Base-by-base conservation (phyloP, 352 stramenopile species). In the Pythium brachiatum region DNA sequence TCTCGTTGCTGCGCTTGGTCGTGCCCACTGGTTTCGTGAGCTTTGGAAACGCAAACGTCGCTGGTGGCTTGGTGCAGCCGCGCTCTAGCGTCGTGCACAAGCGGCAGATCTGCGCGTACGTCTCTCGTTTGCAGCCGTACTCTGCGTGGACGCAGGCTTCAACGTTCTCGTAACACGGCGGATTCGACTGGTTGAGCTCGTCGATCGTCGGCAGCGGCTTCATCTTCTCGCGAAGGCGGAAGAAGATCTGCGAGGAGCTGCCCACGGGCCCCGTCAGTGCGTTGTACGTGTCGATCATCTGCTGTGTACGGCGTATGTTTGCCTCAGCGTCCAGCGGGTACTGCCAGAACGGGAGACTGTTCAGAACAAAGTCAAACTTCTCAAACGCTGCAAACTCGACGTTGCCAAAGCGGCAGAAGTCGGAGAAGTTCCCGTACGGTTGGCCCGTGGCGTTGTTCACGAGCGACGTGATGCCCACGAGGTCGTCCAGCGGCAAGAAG, bases 391-490 rank as follows among this genome's bases (percentile, higher is more conserved):
- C 29, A 21, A 74, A 71, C 60, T 79, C 72, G 53, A 74, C 59
- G 34, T 53, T 36, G 29, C 47, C 60, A 15, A 38, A 48, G n/a
- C 58, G 27, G 48, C 72, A 79, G 46, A 72, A 79, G 3, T 69
- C 66, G 25, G 26, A 53, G 39, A 71, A 70, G 59, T 72, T 57
- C 26, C 15, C 34, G 44, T 53, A 79, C 12, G 43, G 16, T 12
- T 46, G 31, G 38, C 60, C 57, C 16, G 64, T 69, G 1, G 23
- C 31, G 2, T 63, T 48, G 57, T 64, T 71, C 5, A 36, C 51
- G 32, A 79, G 62, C 3, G n/a, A 23, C 21, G 72, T 79, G 57
- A 79, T 79, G 20, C 69, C 69, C 20, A 77, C 72, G 31, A 79
- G 38, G 29, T 76, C 69, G 58, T 77, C 70, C 16, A 79, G 66